Evolutionary conservation across 805 yeast species (phyloP).

Genomic region (Saccharomycopsis selenospora): DNA sequence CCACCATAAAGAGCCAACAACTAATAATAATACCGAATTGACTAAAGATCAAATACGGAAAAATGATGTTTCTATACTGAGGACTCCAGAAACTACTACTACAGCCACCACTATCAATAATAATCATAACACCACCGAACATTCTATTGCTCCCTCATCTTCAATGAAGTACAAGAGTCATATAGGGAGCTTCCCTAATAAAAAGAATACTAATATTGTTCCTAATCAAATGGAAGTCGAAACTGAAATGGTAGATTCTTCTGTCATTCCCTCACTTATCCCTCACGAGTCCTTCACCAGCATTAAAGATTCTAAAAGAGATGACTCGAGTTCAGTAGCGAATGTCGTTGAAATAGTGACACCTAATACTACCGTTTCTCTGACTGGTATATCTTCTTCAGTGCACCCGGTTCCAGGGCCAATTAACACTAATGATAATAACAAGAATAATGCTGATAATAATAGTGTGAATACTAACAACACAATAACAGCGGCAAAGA

Average conservation of each 20-base stretch:
- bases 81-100: neutral
- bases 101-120: neutral
- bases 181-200: neutral
- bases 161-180: neutral
- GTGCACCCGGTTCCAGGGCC: neutral
- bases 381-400: neutral
- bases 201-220: neutral
- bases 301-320: slow-evolving; percentile 11
- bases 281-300: slow-evolving; percentile 6
- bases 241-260: slow-evolving; percentile 18
- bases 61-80: too few species aligned
- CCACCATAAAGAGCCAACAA: too few species aligned
- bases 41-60: too few species aligned
- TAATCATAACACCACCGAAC: neutral
- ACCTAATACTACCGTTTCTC: neutral
- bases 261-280: slow-evolving; percentile 1
- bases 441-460: neutral
- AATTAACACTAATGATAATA: neutral
- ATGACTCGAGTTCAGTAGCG: neutral
- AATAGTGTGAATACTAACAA: neutral
- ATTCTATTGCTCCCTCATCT: neutral
- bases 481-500: too few species aligned
- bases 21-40: too few species aligned
- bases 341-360: neutral
- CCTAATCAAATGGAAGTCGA: slow-evolving; percentile 16